Base-by-base conservation (phyloP, 768 basidiomycete genomes). In the Dendrothele bispora region DNA sequence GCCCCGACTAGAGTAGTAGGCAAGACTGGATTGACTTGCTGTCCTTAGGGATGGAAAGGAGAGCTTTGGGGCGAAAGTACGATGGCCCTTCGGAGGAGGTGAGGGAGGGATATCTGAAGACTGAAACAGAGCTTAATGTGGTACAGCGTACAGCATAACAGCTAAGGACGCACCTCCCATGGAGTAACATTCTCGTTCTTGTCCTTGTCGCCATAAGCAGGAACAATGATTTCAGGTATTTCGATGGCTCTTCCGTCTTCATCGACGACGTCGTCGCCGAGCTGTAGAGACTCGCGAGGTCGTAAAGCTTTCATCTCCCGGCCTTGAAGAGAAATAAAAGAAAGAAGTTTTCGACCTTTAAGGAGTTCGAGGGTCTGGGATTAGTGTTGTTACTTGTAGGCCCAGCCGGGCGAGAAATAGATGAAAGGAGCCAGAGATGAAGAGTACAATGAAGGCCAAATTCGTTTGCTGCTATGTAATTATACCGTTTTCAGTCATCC, bases 401-500 rank as follows among this genome's bases (percentile, higher is more conserved):
- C 30, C 30, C 10, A 32, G 10, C 10, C 10, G 30, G n/a, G 30
- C 10, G 30, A 32, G n/a, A 32, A 32, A 32, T 32, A n/a, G 30
- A n/a, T n/a, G 30, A n/a, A 32, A n/a, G 30, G n/a, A 32, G 30
- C 10, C 10, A 32, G n/a, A 32, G 30, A 32, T 32, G 30, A n/a
- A n/a, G n/a, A 10, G 10, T 32, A 32, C 30, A 32, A 32, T 10
- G n/a, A 32, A 32, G 30, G 10, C 30, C 30, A 32, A 32, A 32
- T 32, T 32, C 30, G 30, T 10, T 32, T 32, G 10, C 30, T n/a
- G 30, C 10, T 32, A 10, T 10, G 30, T 10, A 32, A 32, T 10
- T 32, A 32, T 32, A 75, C 75, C 73, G 63, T 72, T 53, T 72
- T 77, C 22, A 67, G 55, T 34, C 66, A 80, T 15, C 65, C 70